Evolutionary conservation across 2,329 filamentous ascomycete genomes (phyloP), one percentile per base, ranked within the genome.

Genomic region (Zopfia rhizophila): DNA sequence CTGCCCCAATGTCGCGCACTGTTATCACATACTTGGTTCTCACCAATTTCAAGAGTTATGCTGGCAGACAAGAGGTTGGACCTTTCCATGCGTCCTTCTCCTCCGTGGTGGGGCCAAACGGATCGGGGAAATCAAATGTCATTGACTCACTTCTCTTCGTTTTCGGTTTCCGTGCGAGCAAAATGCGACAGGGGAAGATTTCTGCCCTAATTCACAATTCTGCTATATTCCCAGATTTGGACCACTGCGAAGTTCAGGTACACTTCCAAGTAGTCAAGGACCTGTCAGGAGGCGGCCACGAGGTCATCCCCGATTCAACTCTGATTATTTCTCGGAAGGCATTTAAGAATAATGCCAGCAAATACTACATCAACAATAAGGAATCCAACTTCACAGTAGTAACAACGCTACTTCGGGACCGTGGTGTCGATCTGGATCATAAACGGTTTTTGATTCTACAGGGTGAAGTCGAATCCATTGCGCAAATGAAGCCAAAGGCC

Each of bases 31-130:
- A 96, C 68, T 79, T 99, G 36, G 86, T 96, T 48, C 81, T 99
- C 59, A 95, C 85, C 56, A 99, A 99, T 73, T 99, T 99, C 84
- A 99, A 99, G 78, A 97, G 93, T 76, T 99, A 99, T 70, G 94
- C 94, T 12, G 94, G 94, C 3, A 82, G 89, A 51, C 94, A 99
- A 71, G 88, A 96, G 74, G 94, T 99, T 48, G 94, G 94, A 0
- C 94, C 94, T 0, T 99, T 99, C 70, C 94, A 99, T 70, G 83
- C 90, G 2, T 99, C 94, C 0, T 99, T 99, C 75, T 97, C 94
- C 1, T 97, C 94, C 0, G 94, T 99, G 2, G 94, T 99, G 7
- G 95, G 94, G 1, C 94, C 95, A 37, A 99, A 99, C 69, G 94
- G 94, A 51, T 99, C 94, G 7, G 94, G 94, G 48, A 99, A 99